A percentile compares a stretch with the other conserved stretches of the same genome.
Conservation (phyloP, 2,329 filamentous ascomycete genomes). For the Fusarium sp. region DNA sequence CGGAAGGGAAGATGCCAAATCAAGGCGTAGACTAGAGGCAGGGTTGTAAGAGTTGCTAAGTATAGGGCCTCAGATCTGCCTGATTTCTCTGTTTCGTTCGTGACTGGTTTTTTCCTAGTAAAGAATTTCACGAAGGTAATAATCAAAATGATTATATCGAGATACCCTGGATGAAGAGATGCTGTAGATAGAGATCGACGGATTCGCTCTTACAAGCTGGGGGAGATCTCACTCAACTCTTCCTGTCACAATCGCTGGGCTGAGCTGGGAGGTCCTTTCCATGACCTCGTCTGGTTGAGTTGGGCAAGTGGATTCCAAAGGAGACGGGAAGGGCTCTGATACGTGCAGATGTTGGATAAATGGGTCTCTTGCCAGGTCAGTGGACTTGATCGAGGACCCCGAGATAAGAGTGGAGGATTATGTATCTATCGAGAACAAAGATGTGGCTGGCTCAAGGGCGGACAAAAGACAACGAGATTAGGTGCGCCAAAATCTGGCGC, state of each 20-base stretch:
- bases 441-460: neutral
- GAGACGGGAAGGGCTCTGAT: conserved; percentile 13
- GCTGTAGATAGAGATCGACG: conserved; percentile 31
- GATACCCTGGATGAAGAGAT: neutral
- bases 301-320: conserved; percentile 23
- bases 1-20: conserved; percentile 18
- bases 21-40: conserved; percentile 14
- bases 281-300: conserved; percentile 24
- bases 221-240: conserved; percentile 33
- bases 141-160: conserved; percentile 3
- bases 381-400: conserved; percentile 28
- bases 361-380: conserved; percentile 12
- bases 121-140: conserved; percentile 2
- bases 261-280: conserved; percentile 16
- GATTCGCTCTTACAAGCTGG: conserved; percentile 37
- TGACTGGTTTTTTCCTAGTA: conserved; percentile 6
- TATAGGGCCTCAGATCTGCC: conserved; percentile 22
- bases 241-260: conserved; percentile 21
- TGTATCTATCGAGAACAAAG: conserved; percentile 12
- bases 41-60: conserved; percentile 16
- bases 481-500: neutral
- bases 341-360: neutral
- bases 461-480: neutral
- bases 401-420: conserved; percentile 21
- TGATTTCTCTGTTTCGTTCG: conserved; percentile 12